A percentile compares a stretch with the other conserved stretches of the same genome.
These are phyloP conservation scores for Erythrophleum fordii DNA, from an alignment of 306 rosid genomes.

Conservation along the genomic window DNA sequence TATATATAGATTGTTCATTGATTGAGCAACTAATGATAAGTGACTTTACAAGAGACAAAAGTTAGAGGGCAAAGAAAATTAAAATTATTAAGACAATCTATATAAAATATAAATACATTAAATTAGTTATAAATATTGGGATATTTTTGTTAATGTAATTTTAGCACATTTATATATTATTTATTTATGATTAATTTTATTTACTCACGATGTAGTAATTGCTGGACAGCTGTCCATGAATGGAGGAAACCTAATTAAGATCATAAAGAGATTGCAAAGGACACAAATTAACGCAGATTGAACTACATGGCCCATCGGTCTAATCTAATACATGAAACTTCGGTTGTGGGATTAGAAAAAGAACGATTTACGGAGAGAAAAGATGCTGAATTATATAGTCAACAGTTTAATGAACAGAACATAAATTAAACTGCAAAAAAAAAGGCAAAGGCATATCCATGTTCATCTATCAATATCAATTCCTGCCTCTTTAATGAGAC, in stretches of 20 bases:
- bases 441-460: slow-evolving; percentile 33
- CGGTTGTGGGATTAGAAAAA: background rate
- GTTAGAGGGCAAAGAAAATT: no score
- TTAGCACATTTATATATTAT: no score
- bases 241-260: background rate
- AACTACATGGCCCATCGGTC: no score
- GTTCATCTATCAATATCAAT: slow-evolving; percentile 37
- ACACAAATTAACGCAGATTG: background rate
- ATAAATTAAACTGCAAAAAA: slow-evolving; percentile 9
- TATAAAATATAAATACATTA: no score
- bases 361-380: background rate
- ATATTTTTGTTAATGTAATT: no score
- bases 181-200: no score
- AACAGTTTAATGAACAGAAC: background rate
- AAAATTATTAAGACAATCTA: no score
- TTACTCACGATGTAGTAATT: no score
- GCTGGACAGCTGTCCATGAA: background rate
- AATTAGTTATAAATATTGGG: no score
- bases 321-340: background rate
- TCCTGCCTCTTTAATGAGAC: slow-evolving; percentile 44
- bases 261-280: background rate
- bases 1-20: background rate
- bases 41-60: no score
- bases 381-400: slow-evolving; percentile 8
- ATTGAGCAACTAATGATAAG: background rate